Evolutionary conservation across 2,329 filamentous ascomycete genomes (phyloP), one percentile per base, ranked within the genome.

Genomic region (Blumeria hordei): DNA sequence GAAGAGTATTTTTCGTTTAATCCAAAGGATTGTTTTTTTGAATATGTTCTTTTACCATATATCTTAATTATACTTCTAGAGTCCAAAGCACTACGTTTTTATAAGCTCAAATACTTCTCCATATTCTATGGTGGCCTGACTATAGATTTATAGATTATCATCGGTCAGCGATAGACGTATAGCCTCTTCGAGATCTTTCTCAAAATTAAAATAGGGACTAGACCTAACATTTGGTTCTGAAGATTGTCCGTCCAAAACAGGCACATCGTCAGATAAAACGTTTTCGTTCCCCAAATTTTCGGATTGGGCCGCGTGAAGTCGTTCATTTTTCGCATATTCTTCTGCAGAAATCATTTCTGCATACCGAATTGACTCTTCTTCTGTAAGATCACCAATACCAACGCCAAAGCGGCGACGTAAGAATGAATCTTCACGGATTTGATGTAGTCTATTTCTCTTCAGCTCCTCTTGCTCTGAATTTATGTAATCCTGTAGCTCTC

Each of bases 321-420:
- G 72, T 65, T 79, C 74, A 33, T 81, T 77, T n/a, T 68, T 61
- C 39, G 71, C 65, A 56, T 75, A 78, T 0, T 74, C 67, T 63
- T 83, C 79, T 58, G 78, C 72, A 0, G 79, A 83, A 6, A 83
- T 69, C 71, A 83, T 77, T 63, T 80, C 76, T 0, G 78, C 79
- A 60, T 83, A 83, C 36, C 69, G 71, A 18, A 83, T 59, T 16
- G 78, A 75, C 62, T 83, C 80, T 61, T 82, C 78, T 59, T 83
- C 80, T 1, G 72, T 81, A 58, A 83, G 65, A 33, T 79, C 78
- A 3, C 72, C 76, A 1, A 95, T 69, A 36, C 88, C 86, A 2
- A 92, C 78, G 6, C 92, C 92, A 63, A 94, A 98, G 37, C 90
- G 79, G 34, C 78, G 80, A 37, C 78, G 82, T 32, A 96, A 72